Conservation (phyloP, 176 grass and related monocot species). For the Lolium multiflorum region DNA sequence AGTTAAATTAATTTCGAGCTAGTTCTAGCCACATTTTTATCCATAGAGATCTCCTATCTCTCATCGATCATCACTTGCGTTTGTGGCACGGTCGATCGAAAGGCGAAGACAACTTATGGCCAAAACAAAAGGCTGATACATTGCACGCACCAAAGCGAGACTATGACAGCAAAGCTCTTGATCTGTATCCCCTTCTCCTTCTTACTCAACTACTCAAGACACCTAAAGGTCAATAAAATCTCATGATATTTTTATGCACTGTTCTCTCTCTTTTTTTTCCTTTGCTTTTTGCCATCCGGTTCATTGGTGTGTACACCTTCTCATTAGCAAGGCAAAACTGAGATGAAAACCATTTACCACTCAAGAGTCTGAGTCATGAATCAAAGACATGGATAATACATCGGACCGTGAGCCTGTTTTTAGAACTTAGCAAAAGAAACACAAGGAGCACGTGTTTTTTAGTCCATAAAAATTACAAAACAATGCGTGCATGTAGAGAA, state of each 20-base stretch:
- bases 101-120: slow-evolving; percentile 50
- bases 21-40: too few relatives aligned
- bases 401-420: not conserved
- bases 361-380: too few relatives aligned
- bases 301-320: not conserved
- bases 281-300: slow-evolving; percentile 44
- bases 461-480: not conserved
- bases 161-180: slow-evolving; percentile 66
- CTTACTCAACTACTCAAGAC: slow-evolving; percentile 71
- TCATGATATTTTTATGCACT: slow-evolving; percentile 53
- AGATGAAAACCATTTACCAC: not conserved
- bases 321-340: not conserved
- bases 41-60: not conserved
- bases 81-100: slow-evolving; percentile 39
- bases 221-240: slow-evolving; percentile 59
- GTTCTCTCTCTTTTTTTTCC: slow-evolving; percentile 20
- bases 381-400: too few relatives aligned
- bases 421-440: not conserved
- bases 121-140: slow-evolving; percentile 55
- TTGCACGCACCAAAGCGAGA: slow-evolving; percentile 56
- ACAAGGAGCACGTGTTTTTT: not conserved
- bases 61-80: slow-evolving; percentile 23
- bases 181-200: slow-evolving; percentile 74
- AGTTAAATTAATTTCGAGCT: not conserved
- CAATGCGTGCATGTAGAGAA: not conserved